Conservation (phyloP, 495 filamentous ascomycete species). For the Hypoxylon lenormandii region DNA sequence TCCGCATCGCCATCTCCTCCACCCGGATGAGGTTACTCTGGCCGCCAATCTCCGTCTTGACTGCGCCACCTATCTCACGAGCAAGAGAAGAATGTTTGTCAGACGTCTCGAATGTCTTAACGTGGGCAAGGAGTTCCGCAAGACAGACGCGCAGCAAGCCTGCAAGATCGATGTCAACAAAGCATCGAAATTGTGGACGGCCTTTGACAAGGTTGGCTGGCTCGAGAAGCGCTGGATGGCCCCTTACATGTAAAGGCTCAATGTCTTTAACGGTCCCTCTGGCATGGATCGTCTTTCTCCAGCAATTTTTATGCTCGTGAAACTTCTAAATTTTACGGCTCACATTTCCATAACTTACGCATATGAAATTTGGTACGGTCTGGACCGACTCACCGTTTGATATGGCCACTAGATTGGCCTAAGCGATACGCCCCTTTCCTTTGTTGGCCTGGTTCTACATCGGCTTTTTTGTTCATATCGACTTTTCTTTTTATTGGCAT, state of each 20-base stretch:
- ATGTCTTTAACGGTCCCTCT: constrained; percentile 13
- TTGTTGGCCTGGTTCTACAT: constrained; percentile 23
- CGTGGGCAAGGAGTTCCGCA: constrained; percentile 87
- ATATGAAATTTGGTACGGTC: constrained; percentile 25
- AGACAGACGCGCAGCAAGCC: constrained; percentile 96
- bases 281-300: constrained; percentile 22
- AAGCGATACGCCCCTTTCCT: constrained; percentile 32
- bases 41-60: constrained; percentile 85
- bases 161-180: constrained; percentile 99
- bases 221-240: constrained; percentile 74
- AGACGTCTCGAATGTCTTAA: constrained; percentile 75
- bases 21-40: constrained; percentile 80
- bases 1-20: constrained; percentile 79
- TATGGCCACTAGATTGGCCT: constrained; percentile 26
- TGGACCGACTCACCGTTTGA: constrained; percentile 22
- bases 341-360: constrained; percentile 9
- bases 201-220: constrained; percentile 91
- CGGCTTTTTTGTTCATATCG: constrained; percentile 21
- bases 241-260: constrained; percentile 57
- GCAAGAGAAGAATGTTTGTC: constrained; percentile 92
- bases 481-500: constrained; percentile 17
- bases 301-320: not conserved
- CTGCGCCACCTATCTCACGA: constrained; percentile 91
- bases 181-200: constrained; percentile 92
- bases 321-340: constrained; percentile 3